Base-by-base conservation (phyloP, 1,284 basidiomycete species). In the Cryptococcus sp. region DNA sequence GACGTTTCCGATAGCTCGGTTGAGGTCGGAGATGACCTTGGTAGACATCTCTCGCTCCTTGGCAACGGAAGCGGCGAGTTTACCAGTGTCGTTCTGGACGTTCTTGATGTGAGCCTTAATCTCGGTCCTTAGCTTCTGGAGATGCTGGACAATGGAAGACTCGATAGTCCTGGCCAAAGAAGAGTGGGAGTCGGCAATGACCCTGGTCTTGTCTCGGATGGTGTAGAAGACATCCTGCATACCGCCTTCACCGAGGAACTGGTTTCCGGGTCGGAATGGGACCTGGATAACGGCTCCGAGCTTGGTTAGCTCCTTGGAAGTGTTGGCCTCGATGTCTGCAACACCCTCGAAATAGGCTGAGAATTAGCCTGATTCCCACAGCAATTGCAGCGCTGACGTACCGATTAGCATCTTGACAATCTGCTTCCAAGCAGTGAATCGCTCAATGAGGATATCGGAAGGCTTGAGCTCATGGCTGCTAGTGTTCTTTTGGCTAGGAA, bases 61-160 rank as follows among this genome's bases (percentile, higher is more conserved):
- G 2, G 96, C 93, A 34, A 98, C 96, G 52, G 81, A 83, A 1
- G 90, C 88, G 7, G 94, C 94, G 14, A 98, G 84, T 77, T 92
- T 96, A 31, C 91, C 92, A 0, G 93, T 97, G 73, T 97, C 92
- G 64, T 93, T 94, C 81, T 96, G 91, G n/a, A 97, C 85, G 67
- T 97, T 97, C 88, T 91, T 93, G 72, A 76, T 87, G 78, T 98
- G 94, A 2, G 93, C 93, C 78, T 98, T 98, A 77, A 98, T 92
- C 77, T 98, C 94, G 13, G 84, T 80, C 43, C 88, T 80, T 24
- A 98, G 82, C 78, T 98, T 98, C 76, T 96, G 88, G 32, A 98
- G 82, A 74, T 98, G 96, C 76, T 98, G 92, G 2, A 98, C 94
- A 64, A 98, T 98, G 14, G 91, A 96, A 42, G 88, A 89, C 66